Base-by-base conservation (phyloP, 257 asterid genomes). In the Solanum bulbocastanum region DNA sequence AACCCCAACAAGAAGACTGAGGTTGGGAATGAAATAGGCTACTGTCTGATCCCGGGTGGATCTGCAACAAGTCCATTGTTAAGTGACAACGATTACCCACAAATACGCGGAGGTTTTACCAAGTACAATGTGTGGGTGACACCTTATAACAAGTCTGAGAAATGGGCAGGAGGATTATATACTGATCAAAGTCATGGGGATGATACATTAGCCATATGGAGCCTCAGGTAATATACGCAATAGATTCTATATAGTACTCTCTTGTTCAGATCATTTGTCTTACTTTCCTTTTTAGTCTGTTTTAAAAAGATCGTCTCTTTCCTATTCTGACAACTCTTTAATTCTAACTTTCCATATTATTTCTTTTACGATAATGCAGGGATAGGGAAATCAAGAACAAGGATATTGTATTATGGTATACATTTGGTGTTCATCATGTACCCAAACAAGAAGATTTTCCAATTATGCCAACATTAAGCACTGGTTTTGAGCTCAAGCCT, bases 381-480 rank as follows among this genome's bases (percentile, higher is more conserved):
- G 79, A 91, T 25, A 90, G 93, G 85, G 84, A 89, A 32, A 92
- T 94, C 7, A 92, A 92, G 89, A 91, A 92, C 85, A 83, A 83
- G 83, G 96, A 93, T 76, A 94, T 94, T 52, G 97, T 94, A 90
- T 73, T 93, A n/a, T 94, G 96, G 97, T 91, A 94, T 91, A 91
- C 93, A 46, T 5, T 92, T 56, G 96, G 96, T 1, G 83, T 93
- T 87, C 97, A 94, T 85, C 96, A 94, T 75, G 91, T 91, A 73
- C 96, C 97, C 0, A 84, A 90, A 88, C 96, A 94, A 72, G 96
- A 94, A 86, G 95, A 94, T 89, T 94, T 92, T 74, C 96, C 95
- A 3, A 60, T 94, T 39, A 94, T 94, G 97, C 95, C 95, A 16
- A 91, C 92, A 3, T 3, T 91, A 30, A 89, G 69, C 5, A 86